Evolutionary conservation across 2,329 filamentous ascomycete species (phyloP).

Genomic region (Acarospora socialis): DNA sequence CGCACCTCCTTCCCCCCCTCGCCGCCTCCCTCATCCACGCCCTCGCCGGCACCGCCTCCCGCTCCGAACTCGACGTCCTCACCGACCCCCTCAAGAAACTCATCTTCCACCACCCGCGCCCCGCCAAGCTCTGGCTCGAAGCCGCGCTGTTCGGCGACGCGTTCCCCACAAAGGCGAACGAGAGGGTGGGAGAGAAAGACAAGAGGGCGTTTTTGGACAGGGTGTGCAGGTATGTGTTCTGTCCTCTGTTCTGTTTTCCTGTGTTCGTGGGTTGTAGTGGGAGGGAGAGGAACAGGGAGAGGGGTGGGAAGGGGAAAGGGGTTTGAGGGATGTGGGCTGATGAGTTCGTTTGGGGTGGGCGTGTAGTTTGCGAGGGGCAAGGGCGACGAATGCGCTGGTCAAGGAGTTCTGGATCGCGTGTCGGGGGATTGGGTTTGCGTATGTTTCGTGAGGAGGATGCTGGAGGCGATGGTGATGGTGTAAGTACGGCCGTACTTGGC

Average conservation of each 20-base stretch:
- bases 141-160: conserved; percentile 38
- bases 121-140: conserved; percentile 51
- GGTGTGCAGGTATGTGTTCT: conserved; percentile 36
- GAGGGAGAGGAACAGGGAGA: too few species aligned
- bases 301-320: too few species aligned
- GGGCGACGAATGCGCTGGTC: conserved; percentile 51
- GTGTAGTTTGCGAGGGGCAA: conserved; percentile 46
- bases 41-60: conserved; percentile 51
- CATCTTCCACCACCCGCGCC: conserved; percentile 39
- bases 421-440: conserved; percentile 31
- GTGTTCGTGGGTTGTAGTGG: too few species aligned
- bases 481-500: too few species aligned
- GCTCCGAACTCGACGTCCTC: conserved; percentile 58
- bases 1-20: conserved; percentile 48
- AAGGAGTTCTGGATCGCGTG: conserved; percentile 61
- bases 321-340: too few species aligned
- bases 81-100: conserved; percentile 59
- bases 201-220: conserved; percentile 53
- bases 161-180: conserved; percentile 47
- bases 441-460: conserved; percentile 14
- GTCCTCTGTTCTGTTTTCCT: conserved; percentile 3
- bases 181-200: conserved; percentile 44
- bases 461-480: too few species aligned
- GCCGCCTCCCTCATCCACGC: conserved; percentile 47
- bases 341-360: background rate